These are phyloP conservation scores for Fusarium chuoi DNA, from an alignment of 2,329 filamentous ascomycete species.

Conservation along the genomic window DNA sequence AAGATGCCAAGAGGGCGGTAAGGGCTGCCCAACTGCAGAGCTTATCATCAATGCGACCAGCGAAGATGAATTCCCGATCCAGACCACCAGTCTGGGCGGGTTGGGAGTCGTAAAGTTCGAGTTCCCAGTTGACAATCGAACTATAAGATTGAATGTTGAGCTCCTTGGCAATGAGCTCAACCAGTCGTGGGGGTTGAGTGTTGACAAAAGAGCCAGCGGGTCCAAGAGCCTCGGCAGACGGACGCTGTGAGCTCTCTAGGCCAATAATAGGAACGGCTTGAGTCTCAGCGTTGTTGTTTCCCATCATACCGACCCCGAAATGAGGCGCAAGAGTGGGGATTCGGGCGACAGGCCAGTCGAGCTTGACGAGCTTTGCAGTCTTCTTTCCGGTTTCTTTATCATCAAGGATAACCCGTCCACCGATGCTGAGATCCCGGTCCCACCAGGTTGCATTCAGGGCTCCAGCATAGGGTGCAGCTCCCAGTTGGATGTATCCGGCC, in stretches of 20 bases:
- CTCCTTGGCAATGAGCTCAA: conserved; percentile 82
- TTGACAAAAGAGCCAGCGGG: conserved; percentile 77
- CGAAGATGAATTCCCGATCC: conserved; percentile 94
- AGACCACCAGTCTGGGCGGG: conserved; percentile 85
- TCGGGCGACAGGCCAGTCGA: conserved; percentile 93
- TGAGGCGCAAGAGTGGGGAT: conserved; percentile 94
- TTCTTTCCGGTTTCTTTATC: conserved; percentile 80
- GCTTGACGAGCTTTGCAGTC: conserved; percentile 82
- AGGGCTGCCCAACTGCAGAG: conserved; percentile 94
- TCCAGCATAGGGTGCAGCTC: conserved; percentile 92
- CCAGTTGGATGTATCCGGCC: conserved; percentile 88
- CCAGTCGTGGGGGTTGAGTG: conserved; percentile 86
- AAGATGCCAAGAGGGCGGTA: conserved; percentile 79
- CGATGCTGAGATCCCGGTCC: conserved; percentile 93
- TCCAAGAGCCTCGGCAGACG: conserved; percentile 60
- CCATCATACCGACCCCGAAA: conserved; percentile 81
- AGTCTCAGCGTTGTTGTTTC: conserved; percentile 82
- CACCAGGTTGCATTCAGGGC: conserved; percentile 92
- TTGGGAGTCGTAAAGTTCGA: conserved; percentile 93
- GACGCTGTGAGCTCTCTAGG: conserved; percentile 72
- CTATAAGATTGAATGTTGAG: conserved; percentile 77
- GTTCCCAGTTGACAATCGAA: conserved; percentile 92
- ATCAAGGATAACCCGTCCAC: conserved; percentile 86
- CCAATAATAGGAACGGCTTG: conserved; percentile 95
- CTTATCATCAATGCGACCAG: conserved; percentile 96